Base-by-base conservation (phyloP, 176 grass and related monocot genomes). In the Oryza longistaminata region DNA sequence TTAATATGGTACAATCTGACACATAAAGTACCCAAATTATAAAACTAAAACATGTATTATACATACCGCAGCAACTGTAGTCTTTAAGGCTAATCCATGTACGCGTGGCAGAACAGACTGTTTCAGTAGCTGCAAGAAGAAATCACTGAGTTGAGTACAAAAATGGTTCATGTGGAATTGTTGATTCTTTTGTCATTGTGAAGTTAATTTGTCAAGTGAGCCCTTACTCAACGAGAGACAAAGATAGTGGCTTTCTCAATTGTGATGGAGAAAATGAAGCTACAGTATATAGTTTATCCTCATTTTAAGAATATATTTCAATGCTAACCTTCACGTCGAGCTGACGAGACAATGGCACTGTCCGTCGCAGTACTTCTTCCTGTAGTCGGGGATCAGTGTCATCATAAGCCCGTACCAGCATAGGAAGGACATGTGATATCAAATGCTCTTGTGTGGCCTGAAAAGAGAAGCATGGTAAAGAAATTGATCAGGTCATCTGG, bases 331-430 rank as follows among this genome's bases (percentile, higher is more conserved):
- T 92, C 76, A 86, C 73, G 61, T 95, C 89, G 79, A 92, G 93
- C 88, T 98, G 90, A 68, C 83, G 86, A 81, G 93, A 90, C 60
- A 98, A 82, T 53, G 88, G 34, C 64, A 96, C 75, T 61, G 93
- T 98, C 88, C 79, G 85, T 78, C 90, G 86, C 64, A 99, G n/a
- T 76, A 96, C 96, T 83, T 99, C 97, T 90, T 99, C 97, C 82
- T 99, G 97, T 78, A 99, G 88, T 35, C 97, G 92, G 48, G 97
- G 90, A 89, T 99, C 93, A 19, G 94, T 96, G 73, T 99, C 97
- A 94, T 99, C 97, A 82, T 90, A 99, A 70, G 97, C 97, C 19
- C 93, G 92, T 19, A 99, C 93, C 14, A 99, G 76, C 97, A 99
- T 96, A 25, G 97, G 97, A 74, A 99, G 93, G 43, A 96, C 35